Base-by-base conservation (phyloP, 768 basidiomycete species). In the Leucosporidium scottii region DNA sequence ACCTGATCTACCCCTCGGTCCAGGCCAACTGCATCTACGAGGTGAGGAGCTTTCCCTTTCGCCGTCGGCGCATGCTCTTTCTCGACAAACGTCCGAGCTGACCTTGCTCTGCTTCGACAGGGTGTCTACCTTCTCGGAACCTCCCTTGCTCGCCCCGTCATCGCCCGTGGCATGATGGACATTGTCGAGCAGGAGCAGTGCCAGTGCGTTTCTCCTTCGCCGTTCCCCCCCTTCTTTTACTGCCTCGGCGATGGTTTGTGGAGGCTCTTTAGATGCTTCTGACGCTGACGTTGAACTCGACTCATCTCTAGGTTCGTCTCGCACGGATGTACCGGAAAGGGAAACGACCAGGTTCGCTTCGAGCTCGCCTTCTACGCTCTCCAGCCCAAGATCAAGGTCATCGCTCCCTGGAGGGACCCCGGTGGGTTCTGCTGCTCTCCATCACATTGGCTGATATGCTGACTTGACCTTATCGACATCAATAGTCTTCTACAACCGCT, bases 21-120 rank as follows among this genome's bases (percentile, higher is more conserved):
- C 96, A 99, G 81, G 92, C 91, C 68, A 99, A 99, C 80, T 89
- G 88, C 81, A 98, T 98, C 80, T 99, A 99, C 81, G 96, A 99
- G 83, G 91, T 89, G 48, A 36, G 39, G 81, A 73, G 18, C 48
- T 21, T n/a, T 51, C 57, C 23, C 44, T 5, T 53, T 36, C 47
- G n/a, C 8, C 23, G 18, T 48, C 28, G n/a, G 6, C 48, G 51
- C 57, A n/a, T 58, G n/a, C n/a, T 44, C 59, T 25, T 25, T 47
- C 12, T n/a, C 51, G 21, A 0, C 54, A 17, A 1, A 13, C 20
- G 39, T 34, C 44, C 25, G 25, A 31, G 15, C 25, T 53, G 65
- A 59, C 56, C 48, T 47, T 49, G 21, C 66, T 44, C 49, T 49
- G 61, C 20, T 47, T 34, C 15, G 3, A 12, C 64, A 92, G 89